phyloP scores from a whole-genome alignment of 129 eudicot species.

The Artemisia annua region DNA sequence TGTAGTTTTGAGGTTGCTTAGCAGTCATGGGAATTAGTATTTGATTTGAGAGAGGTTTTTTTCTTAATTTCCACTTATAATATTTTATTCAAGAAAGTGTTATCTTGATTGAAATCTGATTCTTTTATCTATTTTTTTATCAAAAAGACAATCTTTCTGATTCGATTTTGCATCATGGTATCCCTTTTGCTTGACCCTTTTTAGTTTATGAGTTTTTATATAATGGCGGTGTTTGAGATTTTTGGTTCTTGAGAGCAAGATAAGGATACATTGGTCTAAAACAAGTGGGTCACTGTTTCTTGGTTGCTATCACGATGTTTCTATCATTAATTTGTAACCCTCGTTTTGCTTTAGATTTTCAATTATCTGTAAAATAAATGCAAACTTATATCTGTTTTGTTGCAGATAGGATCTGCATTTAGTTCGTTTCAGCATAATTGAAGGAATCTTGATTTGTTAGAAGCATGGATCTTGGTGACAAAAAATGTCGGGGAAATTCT shows the following conservation, averaged over 20 bases:
- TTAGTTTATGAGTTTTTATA: constrained; percentile 19
- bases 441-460: constrained; percentile 23
- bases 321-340: constrained; percentile 10
- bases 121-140: neutral
- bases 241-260: constrained; percentile 23
- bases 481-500: constrained; percentile 42
- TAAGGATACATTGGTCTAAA: constrained; percentile 28
- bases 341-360: constrained; percentile 2
- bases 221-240: constrained; percentile 11
- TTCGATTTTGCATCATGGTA: constrained; percentile 22
- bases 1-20: constrained; percentile 6
- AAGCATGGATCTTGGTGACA: constrained; percentile 60
- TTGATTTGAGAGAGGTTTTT: constrained; percentile 27
- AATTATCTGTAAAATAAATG: neutral
- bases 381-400: constrained; percentile 23
- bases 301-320: constrained; percentile 20
- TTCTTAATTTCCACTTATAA: constrained; percentile 1
- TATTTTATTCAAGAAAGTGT: constrained; percentile 10
- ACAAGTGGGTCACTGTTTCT: constrained; percentile 30
- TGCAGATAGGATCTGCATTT: constrained; percentile 47
- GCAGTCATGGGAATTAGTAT: constrained; percentile 4
- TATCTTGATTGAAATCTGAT: neutral
- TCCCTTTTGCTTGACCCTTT: constrained; percentile 24
- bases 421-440: neutral
- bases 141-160: constrained; percentile 15